phyloP scores from a whole-genome alignment of 176 grass and related monocot species.

The Ensete ventricosum region DNA sequence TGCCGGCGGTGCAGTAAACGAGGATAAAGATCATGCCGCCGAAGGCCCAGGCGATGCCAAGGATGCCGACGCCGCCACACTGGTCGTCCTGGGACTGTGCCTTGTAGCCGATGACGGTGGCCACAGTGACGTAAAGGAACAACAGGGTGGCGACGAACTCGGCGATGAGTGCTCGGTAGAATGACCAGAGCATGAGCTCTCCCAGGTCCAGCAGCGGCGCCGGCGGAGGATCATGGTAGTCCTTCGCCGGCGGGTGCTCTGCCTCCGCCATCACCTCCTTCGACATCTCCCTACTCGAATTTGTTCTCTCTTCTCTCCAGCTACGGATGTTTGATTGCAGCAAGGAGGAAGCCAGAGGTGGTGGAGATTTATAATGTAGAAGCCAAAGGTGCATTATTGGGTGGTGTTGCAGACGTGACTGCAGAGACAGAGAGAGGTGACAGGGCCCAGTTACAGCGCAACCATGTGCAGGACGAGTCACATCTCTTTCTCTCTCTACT shows the following conservation, averaged over 20 bases:
- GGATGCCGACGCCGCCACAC: slow-evolving; percentile 54
- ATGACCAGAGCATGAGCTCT: slow-evolving; percentile 52
- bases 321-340: background rate
- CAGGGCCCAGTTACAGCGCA: background rate
- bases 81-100: slow-evolving; percentile 12
- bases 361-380: background rate
- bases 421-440: background rate
- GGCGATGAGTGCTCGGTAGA: slow-evolving; percentile 70
- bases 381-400: background rate
- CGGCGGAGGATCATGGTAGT: slow-evolving; percentile 49
- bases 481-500: no score
- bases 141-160: slow-evolving; percentile 82
- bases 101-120: slow-evolving; percentile 88
- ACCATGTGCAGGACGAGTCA: background rate
- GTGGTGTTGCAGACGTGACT: background rate
- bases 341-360: background rate
- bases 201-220: slow-evolving; percentile 35
- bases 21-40: slow-evolving; percentile 83
- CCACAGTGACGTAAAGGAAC: slow-evolving; percentile 74
- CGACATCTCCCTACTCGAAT: slow-evolving; percentile 11
- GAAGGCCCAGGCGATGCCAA: slow-evolving; percentile 80
- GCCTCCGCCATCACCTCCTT: slow-evolving; percentile 5
- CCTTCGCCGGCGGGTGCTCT: slow-evolving; percentile 18
- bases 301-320: background rate
- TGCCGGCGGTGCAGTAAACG: slow-evolving; percentile 66